A percentile compares a stretch with the other conserved stretches of the same genome.
These are phyloP conservation scores for Hordeum marinum DNA, from an alignment of 176 grass and related monocot species.

Conservation along the genomic window DNA sequence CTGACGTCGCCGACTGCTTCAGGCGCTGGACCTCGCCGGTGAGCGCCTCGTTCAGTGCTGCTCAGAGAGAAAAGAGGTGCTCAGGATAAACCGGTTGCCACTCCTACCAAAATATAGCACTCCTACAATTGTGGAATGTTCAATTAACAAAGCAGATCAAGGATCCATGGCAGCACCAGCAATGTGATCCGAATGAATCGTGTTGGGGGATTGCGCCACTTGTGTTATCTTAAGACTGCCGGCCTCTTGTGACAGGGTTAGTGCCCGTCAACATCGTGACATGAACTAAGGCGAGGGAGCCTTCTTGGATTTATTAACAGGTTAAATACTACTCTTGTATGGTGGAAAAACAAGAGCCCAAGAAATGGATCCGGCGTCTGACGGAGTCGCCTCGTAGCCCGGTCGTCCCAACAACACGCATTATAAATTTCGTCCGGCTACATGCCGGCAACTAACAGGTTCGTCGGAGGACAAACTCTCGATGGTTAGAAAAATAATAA, in stretches of 20 bases:
- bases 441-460: conserved; percentile 33
- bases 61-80: background rate
- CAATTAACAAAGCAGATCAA: background rate
- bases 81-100: background rate
- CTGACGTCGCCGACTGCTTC: conserved; percentile 39
- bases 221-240: conserved; percentile 33
- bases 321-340: background rate
- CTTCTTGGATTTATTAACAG: background rate
- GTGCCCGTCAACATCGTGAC: conserved; percentile 24
- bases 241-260: conserved; percentile 37
- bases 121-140: conserved; percentile 1
- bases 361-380: conserved; percentile 22
- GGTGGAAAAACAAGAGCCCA: conserved; percentile 10
- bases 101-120: background rate
- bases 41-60: conserved; percentile 90
- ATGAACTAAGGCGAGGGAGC: conserved; percentile 17
- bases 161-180: background rate
- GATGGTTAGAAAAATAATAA: conserved; percentile 10
- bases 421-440: conserved; percentile 27
- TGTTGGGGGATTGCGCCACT: background rate
- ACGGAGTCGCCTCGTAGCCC: conserved; percentile 27
- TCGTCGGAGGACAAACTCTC: conserved; percentile 3
- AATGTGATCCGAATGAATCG: background rate
- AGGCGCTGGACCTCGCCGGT: conserved; percentile 81
- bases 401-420: background rate